Evolutionary conservation across 2,329 filamentous ascomycete species (phyloP).

Genomic region (Trichocomaceae sp.): DNA sequence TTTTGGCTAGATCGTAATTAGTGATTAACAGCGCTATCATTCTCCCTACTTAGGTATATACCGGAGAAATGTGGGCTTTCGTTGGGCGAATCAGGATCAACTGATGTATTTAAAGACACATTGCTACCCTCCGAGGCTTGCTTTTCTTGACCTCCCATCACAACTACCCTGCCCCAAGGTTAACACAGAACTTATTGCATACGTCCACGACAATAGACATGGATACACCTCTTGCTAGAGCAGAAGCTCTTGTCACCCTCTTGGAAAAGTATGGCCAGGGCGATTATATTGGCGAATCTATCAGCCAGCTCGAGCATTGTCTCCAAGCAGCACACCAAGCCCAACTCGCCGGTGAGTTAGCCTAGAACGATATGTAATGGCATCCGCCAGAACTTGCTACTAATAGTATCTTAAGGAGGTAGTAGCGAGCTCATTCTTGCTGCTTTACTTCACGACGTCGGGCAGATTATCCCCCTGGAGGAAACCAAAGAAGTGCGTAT

Average conservation of each 20-base stretch:
- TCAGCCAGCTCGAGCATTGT: slow-evolving; percentile 30
- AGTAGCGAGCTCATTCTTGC: slow-evolving; percentile 28
- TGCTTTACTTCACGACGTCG: slow-evolving; percentile 39
- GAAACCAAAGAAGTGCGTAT: slow-evolving; percentile 24
- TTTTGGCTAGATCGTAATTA: no score
- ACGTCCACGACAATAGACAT: neutral
- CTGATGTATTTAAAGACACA: no score
- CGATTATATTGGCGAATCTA: slow-evolving; percentile 31
- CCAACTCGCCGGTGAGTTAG: slow-evolving; percentile 18
- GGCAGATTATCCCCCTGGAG: slow-evolving; percentile 35
- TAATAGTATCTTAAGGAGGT: slow-evolving; percentile 14
- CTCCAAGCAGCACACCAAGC: slow-evolving; percentile 30
- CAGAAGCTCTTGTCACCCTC: slow-evolving; percentile 18
- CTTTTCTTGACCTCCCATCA: no score
- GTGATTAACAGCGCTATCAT: no score
- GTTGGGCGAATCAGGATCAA: no score
- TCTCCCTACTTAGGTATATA: no score
- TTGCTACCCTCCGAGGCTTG: no score
- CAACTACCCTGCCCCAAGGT: no score
- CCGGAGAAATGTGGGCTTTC: no score
- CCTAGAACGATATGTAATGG: no score
- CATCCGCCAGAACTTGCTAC: no score
- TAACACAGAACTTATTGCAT: no score
- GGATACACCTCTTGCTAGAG: slow-evolving; percentile 1
- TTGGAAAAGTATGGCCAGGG: slow-evolving; percentile 28